A percentile compares a stretch with the other conserved stretches of the same genome.
Evolutionary conservation across 2,329 filamentous ascomycete species (phyloP).

Genomic region (Xylaria sp.): DNA sequence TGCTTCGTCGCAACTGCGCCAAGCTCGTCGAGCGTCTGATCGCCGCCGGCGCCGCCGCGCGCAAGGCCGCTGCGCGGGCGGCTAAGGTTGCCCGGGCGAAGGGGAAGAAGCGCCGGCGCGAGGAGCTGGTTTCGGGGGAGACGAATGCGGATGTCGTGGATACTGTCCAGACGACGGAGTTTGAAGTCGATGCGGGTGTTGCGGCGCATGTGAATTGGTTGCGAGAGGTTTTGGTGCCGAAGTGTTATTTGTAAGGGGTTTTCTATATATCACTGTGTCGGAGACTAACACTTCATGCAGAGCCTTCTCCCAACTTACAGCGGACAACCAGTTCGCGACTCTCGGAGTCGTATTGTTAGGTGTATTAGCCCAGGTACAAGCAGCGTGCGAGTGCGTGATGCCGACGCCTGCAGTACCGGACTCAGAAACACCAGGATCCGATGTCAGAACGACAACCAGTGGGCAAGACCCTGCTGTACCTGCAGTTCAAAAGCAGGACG

Average conservation of each 20-base stretch:
- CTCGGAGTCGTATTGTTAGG: constrained; percentile 66
- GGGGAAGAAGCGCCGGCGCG: constrained; percentile 38
- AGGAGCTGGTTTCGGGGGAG: constrained; percentile 20
- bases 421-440: background rate
- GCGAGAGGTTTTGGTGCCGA: constrained; percentile 36
- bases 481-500: background rate
- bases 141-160: background rate
- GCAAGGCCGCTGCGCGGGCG: constrained; percentile 6
- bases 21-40: constrained; percentile 45
- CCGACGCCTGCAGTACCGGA: background rate
- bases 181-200: constrained; percentile 10
- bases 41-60: constrained; percentile 16
- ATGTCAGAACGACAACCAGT: background rate
- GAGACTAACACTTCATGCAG: constrained; percentile 30
- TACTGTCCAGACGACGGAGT: constrained; percentile 1
- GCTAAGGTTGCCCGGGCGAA: constrained; percentile 23
- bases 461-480: background rate
- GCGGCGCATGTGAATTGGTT: constrained; percentile 36
- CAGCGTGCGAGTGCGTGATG: constrained; percentile 37
- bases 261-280: background rate
- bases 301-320: constrained; percentile 63
- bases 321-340: constrained; percentile 66
- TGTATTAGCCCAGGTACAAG: constrained; percentile 54
- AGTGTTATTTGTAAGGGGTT: constrained; percentile 40
- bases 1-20: constrained; percentile 62